Evolutionary conservation across 306 rosid genomes (phyloP), one percentile per base, ranked within the genome.

Genomic region (Carpinus viminea): DNA sequence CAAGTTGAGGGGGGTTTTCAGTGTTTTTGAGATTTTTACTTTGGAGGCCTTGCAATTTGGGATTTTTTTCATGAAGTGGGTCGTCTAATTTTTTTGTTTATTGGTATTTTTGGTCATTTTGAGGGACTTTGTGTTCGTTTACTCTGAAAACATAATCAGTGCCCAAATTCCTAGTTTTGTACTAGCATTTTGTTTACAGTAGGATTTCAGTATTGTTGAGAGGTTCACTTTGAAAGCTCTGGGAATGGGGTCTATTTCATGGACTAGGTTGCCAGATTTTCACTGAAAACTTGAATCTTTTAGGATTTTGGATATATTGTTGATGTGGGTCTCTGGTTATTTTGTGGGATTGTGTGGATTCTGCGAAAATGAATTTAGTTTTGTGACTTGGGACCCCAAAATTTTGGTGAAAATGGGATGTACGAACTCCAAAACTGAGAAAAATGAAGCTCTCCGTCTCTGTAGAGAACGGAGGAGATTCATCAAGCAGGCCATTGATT

Each of bases 401-500:
- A 20, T 51, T 79, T 76, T 38, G 48, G 50, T 70, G 13, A 56
- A 69, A 88, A 93, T 95, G 99, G 99, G 99, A 78, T 83, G 88
- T 70, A 2, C 89, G 18, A 90, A 84, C 90, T 95, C 98, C 7
- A 95, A 80, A 87, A n/a, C 76, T 13, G 93, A 91, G 68, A 95
- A 95, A 68, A 74, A 90, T 61, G 94, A 91, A 84, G 96, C 98
- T 73, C 69, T 93, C 83, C 80, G 92, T 52, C 83, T 95, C 18
- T 95, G 99, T 64, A 95, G 75, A 74, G 97, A 89, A 26, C 83
- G 99, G n/a, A 90, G 88, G 65, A 47, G 96, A 62, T 91, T 87
- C 83, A 91, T 93, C 81, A 86, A 87, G 86, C 93, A 85, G 61
- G 99, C 98, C 18, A 84, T 93, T 76, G 96, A 95, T 80, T 90